Evolutionary conservation across 306 rosid species (phyloP).

Genomic region (Lathyrus oleraceus): DNA sequence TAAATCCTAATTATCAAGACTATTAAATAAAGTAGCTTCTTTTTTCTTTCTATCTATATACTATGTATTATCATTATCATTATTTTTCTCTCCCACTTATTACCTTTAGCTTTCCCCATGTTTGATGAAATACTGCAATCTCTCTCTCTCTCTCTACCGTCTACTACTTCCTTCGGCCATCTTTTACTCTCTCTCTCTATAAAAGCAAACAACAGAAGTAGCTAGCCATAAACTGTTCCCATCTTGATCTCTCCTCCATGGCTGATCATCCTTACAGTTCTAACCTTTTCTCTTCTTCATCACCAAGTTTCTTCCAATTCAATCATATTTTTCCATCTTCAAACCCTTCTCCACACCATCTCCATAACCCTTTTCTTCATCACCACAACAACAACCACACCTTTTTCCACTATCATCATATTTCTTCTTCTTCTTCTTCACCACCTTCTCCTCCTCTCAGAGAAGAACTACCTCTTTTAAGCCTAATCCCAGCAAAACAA

Average conservation of each 20-base stretch:
- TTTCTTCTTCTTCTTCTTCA: slow-evolving; percentile 24
- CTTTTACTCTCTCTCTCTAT: slow-evolving; percentile 71
- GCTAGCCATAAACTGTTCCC: slow-evolving; percentile 44
- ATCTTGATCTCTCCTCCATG: slow-evolving; percentile 38
- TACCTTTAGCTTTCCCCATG: slow-evolving; percentile 20
- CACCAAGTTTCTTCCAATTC: slow-evolving; percentile 40
- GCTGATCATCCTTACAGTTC: slow-evolving; percentile 44
- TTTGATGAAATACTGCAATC: slow-evolving; percentile 37
- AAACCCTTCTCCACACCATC: slow-evolving; percentile 32
- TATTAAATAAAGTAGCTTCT: background rate
- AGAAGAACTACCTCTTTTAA: slow-evolving; percentile 77
- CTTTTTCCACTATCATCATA: slow-evolving; percentile 27
- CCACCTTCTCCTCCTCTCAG: slow-evolving; percentile 83
- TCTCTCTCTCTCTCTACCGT: slow-evolving; percentile 62
- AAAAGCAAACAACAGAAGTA: slow-evolving; percentile 42
- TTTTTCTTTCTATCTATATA: background rate
- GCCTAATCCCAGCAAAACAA: slow-evolving; percentile 51
- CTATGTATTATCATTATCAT: background rate
- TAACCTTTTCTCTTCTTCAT: slow-evolving; percentile 41
- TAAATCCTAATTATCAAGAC: background rate
- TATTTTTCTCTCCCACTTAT: slow-evolving; percentile 29
- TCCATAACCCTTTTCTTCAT: slow-evolving; percentile 32
- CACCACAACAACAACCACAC: slow-evolving; percentile 10
- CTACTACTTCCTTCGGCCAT: slow-evolving; percentile 76
- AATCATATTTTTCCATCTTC: slow-evolving; percentile 32